These are phyloP conservation scores for Sugiyamaella pinicola DNA, from an alignment of 1,139 yeast species.

Conservation along the genomic window DNA sequence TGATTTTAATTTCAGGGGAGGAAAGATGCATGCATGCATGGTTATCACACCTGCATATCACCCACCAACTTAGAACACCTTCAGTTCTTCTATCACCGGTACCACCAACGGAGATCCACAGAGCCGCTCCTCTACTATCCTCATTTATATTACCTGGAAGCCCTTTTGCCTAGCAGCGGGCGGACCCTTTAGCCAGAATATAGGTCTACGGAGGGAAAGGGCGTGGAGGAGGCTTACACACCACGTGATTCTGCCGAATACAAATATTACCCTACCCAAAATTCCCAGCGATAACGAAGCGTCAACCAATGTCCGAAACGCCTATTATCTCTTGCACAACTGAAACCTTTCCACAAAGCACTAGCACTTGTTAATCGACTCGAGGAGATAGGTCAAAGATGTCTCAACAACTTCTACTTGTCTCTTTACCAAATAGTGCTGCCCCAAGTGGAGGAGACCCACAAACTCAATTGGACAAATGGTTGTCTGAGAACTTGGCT, in stretches of 20 bases:
- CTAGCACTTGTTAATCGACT: background rate
- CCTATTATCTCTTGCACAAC: constrained; percentile 10
- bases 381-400: background rate
- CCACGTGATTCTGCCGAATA: constrained; percentile 6
- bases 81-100: no score
- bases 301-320: background rate
- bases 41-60: background rate
- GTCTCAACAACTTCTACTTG: constrained; percentile 30
- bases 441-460: constrained; percentile 51
- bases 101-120: no score
- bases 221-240: no score
- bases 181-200: no score
- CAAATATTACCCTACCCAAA: constrained; percentile 6
- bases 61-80: no score
- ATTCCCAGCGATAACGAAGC: background rate
- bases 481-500: constrained; percentile 40
- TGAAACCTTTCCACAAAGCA: background rate
- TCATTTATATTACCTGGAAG: no score
- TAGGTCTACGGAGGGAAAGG: background rate
- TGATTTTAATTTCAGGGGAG: constrained; percentile 5
- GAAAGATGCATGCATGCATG: constrained; percentile 4
- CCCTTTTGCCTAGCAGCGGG: no score
- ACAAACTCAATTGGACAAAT: constrained; percentile 45
- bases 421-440: constrained; percentile 54
- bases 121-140: no score